Evolutionary conservation across 192 early-diverging fungal species (phyloP).

Genomic region (Entomortierella chlamydospora): DNA sequence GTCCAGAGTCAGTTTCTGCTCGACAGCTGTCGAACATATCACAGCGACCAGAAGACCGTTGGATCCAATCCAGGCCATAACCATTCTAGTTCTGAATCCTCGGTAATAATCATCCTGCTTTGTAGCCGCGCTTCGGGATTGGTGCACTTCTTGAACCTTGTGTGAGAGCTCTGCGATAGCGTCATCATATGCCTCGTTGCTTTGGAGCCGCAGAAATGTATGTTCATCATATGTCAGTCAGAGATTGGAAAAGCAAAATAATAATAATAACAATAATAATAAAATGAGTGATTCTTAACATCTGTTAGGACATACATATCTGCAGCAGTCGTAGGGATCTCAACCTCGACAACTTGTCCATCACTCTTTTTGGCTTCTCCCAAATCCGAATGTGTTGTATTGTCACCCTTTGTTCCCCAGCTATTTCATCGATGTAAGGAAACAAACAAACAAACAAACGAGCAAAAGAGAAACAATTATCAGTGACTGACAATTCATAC

Average conservation of each 20-base stretch:
- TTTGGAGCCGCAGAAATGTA: conserved; percentile 46
- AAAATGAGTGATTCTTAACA: not conserved
- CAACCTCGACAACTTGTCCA: conserved; percentile 62
- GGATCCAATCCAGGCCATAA: conserved; percentile 81
- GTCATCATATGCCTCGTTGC: conserved; percentile 64
- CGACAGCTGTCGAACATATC: conserved; percentile 57
- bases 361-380: conserved; percentile 65
- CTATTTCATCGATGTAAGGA: conserved; percentile 10
- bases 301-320: conserved; percentile 64
- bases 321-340: conserved; percentile 70
- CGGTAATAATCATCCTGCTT: conserved; percentile 82
- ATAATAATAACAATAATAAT: not conserved
- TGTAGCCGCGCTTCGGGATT: conserved; percentile 58
- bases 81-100: conserved; percentile 78
- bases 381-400: conserved; percentile 60
- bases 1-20: conserved; percentile 37
- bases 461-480: not conserved
- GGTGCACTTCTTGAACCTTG: conserved; percentile 34
- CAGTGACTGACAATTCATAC: no score
- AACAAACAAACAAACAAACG: not conserved
- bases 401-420: conserved; percentile 89
- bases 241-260: not conserved
- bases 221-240: no score
- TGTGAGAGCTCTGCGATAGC: conserved; percentile 54
- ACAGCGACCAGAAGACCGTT: conserved; percentile 76